These are phyloP conservation scores for Apiotrichum siamense DNA, from an alignment of 1,284 basidiomycete species.

Conservation along the genomic window DNA sequence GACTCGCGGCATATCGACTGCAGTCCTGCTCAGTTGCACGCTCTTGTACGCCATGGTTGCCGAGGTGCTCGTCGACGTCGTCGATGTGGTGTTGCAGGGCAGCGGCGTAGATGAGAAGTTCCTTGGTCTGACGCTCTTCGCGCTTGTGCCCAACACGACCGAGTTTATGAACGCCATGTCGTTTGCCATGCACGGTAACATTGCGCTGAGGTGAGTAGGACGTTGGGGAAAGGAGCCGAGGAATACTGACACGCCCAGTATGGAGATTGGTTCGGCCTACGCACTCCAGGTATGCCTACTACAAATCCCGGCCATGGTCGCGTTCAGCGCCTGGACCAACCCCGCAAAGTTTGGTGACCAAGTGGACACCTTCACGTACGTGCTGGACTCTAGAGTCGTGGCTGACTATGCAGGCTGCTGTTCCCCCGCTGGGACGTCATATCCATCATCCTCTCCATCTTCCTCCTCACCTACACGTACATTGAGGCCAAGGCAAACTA, in stretches of 20 bases:
- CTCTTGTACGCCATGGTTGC: slow-evolving; percentile 93
- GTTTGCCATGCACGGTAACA: slow-evolving; percentile 97
- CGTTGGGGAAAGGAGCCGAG: no score
- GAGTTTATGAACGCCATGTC: slow-evolving; percentile 99
- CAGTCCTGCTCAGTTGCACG: slow-evolving; percentile 81
- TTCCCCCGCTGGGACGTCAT: slow-evolving; percentile 99
- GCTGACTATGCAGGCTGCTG: slow-evolving; percentile 63
- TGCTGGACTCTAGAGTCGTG: slow-evolving; percentile 3
- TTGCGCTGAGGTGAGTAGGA: slow-evolving; percentile 84
- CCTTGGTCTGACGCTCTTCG: slow-evolving; percentile 92
- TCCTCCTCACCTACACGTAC: slow-evolving; percentile 97
- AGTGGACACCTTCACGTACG: slow-evolving; percentile 81
- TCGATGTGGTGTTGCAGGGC: slow-evolving; percentile 89
- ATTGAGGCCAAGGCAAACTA: slow-evolving; percentile 98
- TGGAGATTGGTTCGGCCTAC: slow-evolving; percentile 99
- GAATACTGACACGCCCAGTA: slow-evolving; percentile 55
- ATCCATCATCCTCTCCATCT: slow-evolving; percentile 87
- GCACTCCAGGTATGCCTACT: slow-evolving; percentile 96
- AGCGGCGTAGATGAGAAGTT: slow-evolving; percentile 97
- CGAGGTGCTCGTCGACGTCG: slow-evolving; percentile 89
- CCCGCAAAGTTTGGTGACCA: slow-evolving; percentile 73
- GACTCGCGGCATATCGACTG: slow-evolving; percentile 79
- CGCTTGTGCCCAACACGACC: slow-evolving; percentile 95
- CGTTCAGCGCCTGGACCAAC: slow-evolving; percentile 90
- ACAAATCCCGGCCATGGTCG: slow-evolving; percentile 98